phyloP scores from a whole-genome alignment of 257 asterid species.

The Nicotiana knightiana region DNA sequence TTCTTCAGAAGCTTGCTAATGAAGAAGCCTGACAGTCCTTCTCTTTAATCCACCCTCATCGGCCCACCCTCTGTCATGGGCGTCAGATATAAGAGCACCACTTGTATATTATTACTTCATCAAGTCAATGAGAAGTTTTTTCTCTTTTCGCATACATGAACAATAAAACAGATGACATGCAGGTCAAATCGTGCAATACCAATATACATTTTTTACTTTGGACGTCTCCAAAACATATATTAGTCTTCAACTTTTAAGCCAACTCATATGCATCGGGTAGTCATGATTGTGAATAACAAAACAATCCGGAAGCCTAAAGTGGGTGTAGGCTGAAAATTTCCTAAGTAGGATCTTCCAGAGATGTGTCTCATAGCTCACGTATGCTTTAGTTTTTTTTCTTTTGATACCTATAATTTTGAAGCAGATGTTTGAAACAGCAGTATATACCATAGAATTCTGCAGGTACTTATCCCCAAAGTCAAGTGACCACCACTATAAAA shows the following conservation, averaged over 20 bases:
- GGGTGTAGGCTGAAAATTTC: not conserved
- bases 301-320: not conserved
- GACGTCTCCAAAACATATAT: not conserved
- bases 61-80: no score
- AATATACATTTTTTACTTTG: not conserved
- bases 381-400: not conserved
- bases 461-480: not conserved
- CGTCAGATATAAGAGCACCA: no score
- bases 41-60: no score
- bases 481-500: not conserved
- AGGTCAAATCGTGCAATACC: not conserved
- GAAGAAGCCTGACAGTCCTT: no score
- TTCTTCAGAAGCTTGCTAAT: no score
- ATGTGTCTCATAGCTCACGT: not conserved
- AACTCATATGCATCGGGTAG: not conserved
- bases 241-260: not conserved
- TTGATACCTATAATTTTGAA: not conserved
- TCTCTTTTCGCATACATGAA: not conserved
- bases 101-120: no score
- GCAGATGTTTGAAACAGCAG: not conserved
- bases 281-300: conserved; percentile 5
- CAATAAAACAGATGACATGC: not conserved
- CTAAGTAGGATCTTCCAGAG: not conserved
- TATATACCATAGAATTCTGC: not conserved
- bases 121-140: not conserved